Base-by-base conservation (phyloP, 2,329 filamentous ascomycete species). In the Thyridium curvatum region DNA sequence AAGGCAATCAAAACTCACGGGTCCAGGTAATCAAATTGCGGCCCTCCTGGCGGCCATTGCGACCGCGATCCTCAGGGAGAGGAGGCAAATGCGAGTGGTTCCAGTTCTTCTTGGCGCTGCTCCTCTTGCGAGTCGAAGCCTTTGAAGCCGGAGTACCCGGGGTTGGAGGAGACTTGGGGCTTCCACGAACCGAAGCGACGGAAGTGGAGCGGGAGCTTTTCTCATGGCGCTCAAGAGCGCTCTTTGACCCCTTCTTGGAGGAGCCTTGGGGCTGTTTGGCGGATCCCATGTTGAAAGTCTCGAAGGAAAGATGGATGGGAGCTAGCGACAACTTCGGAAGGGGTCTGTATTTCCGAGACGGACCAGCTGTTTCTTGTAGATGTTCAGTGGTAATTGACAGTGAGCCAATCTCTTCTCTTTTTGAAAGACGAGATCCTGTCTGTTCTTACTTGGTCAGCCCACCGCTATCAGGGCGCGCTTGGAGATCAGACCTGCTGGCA, bases 11-110 rank as follows among this genome's bases (percentile, higher is more conserved):
- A 36, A 34, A 54, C 66, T 58, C 55, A 69, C 66, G 59, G n/a
- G 52, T 54, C 67, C 67, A 71, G 18, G 55, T 50, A 18, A 71
- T 62, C 3, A 70, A 48, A 18, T 54, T 59, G 7, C 67, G 60
- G 8, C 64, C 65, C 8, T 43, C 34, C 2, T 43, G 37, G 17
- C 60, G 56, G 31, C 60, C 60, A 37, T 62, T 62, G 18, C 37
- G 37, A 13, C 35, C 16, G 1, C 46, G 39, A 14, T 52, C 45
- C 0, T 46, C 39, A n/a, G 35, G 32, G 6, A 37, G 17, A 4
- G 41, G 43, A 2, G 44, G 48, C 15, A 48, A 32, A 12, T 49
- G 48, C 2, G 47, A 45, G 14, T 29, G 43, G 3, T 31, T 15
- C 45, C 42, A 46, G 3, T 7, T 12, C 9, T 30, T 31, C 16